A percentile compares a stretch with the other conserved stretches of the same genome.
Evolutionary conservation across 306 rosid genomes (phyloP).

Genomic region (Corylus avellana): DNA sequence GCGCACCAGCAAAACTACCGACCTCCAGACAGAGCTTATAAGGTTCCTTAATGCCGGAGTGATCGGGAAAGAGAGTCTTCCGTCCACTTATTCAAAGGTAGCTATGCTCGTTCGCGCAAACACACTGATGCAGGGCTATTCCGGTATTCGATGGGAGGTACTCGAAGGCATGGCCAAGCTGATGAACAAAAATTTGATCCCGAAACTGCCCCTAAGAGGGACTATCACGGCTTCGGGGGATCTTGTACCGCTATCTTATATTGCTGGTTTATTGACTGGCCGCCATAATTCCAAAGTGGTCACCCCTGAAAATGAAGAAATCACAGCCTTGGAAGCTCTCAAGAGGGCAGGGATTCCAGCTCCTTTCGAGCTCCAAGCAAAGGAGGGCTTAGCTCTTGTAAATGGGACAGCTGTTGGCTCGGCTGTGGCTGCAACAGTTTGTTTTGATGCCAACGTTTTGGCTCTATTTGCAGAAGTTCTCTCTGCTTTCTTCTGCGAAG

Average conservation of each 20-base stretch:
- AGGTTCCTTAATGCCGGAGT: conserved; percentile 43
- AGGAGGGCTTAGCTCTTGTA: conserved; percentile 45
- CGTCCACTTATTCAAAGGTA: conserved; percentile 27
- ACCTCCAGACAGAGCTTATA: conserved; percentile 42
- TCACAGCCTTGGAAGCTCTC: conserved; percentile 32
- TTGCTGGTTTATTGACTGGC: conserved; percentile 38
- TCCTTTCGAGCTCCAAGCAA: conserved; percentile 43
- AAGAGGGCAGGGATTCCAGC: conserved; percentile 31
- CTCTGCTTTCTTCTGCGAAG: conserved; percentile 40
- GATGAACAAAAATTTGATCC: conserved; percentile 38
- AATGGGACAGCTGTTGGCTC: conserved; percentile 46
- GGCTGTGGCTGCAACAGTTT: conserved; percentile 37
- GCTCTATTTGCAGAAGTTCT: conserved; percentile 31
- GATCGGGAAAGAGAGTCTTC: conserved; percentile 31
- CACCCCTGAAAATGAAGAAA: conserved; percentile 21
- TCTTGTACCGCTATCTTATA: conserved; percentile 43
- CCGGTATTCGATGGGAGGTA: conserved; percentile 38
- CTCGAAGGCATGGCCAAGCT: conserved; percentile 37
- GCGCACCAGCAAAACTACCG: conserved; percentile 29
- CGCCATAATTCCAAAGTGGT: conserved; percentile 39
- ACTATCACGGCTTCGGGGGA: conserved; percentile 46
- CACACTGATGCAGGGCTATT: conserved; percentile 44
- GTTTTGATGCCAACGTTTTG: conserved; percentile 36
- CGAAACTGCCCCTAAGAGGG: conserved; percentile 37
- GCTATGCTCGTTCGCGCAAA: conserved; percentile 42